Percentiles rank a stretch among this genome's conserved stretches.
Evolutionary conservation across 305 asterid genomes (phyloP).

Genomic region (Stenogyne calaminthoides): DNA sequence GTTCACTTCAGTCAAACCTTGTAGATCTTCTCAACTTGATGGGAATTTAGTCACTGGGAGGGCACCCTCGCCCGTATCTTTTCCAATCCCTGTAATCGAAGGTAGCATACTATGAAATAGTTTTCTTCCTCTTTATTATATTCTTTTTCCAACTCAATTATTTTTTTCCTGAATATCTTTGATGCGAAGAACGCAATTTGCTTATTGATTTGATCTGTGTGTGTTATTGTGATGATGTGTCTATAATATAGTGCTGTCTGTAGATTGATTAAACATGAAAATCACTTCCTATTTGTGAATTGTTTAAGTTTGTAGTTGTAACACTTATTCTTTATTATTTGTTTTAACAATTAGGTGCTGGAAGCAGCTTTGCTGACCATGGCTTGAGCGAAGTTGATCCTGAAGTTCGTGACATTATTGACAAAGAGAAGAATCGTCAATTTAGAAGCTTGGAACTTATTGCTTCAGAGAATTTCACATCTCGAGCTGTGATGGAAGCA

Average conservation of each 20-base stretch:
- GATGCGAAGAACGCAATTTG: neutral
- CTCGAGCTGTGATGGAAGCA: conserved; percentile 99
- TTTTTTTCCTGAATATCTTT: neutral
- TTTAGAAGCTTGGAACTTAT: conserved; percentile 91
- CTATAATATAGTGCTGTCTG: neutral
- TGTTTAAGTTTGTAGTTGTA: conserved; percentile 16
- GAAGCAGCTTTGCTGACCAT: conserved; percentile 60
- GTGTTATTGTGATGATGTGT: neutral
- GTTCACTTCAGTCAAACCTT: conserved; percentile 47
- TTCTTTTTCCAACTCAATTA: neutral
- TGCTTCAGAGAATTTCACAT: conserved; percentile 96
- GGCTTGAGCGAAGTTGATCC: conserved; percentile 73
- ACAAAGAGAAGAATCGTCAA: conserved; percentile 87
- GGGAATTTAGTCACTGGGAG: conserved; percentile 70
- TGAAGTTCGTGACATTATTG: conserved; percentile 70
- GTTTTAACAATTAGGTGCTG: conserved; percentile 49
- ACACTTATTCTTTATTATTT: neutral
- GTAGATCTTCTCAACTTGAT: conserved; percentile 57
- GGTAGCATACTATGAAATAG: conserved; percentile 38
- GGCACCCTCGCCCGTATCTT: conserved; percentile 61
- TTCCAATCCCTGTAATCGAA: conserved; percentile 51
- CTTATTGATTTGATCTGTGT: neutral
- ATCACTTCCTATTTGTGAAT: neutral
- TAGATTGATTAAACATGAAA: neutral
- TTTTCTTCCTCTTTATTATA: neutral